Percentiles rank a stretch among this genome's conserved stretches.
phyloP scores from a whole-genome alignment of 75 land plant genomes.

The Azolla pinnata region DNA sequence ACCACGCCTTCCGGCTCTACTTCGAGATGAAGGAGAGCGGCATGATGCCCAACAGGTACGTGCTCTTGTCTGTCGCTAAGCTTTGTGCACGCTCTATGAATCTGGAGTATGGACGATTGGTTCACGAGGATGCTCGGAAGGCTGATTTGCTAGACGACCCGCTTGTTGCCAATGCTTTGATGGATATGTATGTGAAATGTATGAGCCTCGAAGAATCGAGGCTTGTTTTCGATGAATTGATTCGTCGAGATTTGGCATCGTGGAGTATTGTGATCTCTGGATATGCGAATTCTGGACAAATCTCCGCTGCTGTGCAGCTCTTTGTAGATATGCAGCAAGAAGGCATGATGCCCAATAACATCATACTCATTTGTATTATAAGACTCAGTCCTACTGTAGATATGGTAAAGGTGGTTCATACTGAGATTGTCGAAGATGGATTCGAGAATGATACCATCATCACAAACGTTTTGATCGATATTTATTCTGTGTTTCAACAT shows the following conservation, averaged over 20 bases:
- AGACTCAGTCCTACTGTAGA: not conserved
- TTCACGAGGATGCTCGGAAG: slow-evolving; percentile 27
- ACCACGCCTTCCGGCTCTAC: slow-evolving; percentile 6
- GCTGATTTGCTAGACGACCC: slow-evolving; percentile 35
- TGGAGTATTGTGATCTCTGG: slow-evolving; percentile 35
- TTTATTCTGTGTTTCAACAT: not conserved
- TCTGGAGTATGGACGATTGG: slow-evolving; percentile 5
- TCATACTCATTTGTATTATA: not conserved
- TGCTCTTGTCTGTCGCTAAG: slow-evolving; percentile 3
- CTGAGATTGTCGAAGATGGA: not conserved
- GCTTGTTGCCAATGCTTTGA: slow-evolving; percentile 41
- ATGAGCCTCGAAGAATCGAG: slow-evolving; percentile 39
- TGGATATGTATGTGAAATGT: slow-evolving; percentile 50
- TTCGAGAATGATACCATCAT: not conserved
- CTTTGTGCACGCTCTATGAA: not conserved
- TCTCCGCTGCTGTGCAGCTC: not conserved
- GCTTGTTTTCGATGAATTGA: slow-evolving; percentile 26
- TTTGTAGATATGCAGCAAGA: not conserved
- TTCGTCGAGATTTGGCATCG: slow-evolving; percentile 32
- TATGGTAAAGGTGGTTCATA: not conserved
- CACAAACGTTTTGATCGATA: slow-evolving; percentile 4
- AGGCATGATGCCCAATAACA: slow-evolving; percentile 1
- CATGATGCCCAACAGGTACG: slow-evolving; percentile 4
- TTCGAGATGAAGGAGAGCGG: slow-evolving; percentile 7
- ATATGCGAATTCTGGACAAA: not conserved